These are phyloP conservation scores for Alternaria metachromatica DNA, from an alignment of 2,329 filamentous ascomycete species.

Conservation along the genomic window DNA sequence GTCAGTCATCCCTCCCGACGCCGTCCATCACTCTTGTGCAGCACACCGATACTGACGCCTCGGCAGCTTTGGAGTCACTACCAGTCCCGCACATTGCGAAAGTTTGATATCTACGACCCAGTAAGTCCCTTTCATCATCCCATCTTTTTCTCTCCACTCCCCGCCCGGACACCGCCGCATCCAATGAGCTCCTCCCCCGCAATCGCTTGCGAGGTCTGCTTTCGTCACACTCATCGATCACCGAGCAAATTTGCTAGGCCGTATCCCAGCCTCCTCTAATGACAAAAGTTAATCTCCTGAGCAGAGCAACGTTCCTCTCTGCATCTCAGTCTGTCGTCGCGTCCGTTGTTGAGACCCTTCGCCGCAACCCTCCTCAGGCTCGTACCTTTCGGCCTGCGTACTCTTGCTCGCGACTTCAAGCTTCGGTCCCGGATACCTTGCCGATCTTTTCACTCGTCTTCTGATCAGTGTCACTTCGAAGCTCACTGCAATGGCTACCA, in stretches of 20 bases:
- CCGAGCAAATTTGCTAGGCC: neutral
- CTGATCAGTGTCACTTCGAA: constrained; percentile 1
- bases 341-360: constrained; percentile 23
- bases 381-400: constrained; percentile 9
- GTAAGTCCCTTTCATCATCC: constrained; percentile 34
- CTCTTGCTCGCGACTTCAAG: constrained; percentile 9
- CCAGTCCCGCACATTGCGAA: constrained; percentile 48
- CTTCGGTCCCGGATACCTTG: neutral
- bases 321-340: constrained; percentile 36
- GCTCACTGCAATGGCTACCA: constrained; percentile 34
- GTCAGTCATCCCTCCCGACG: constrained; percentile 28
- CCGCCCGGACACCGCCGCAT: neutral
- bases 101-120: constrained; percentile 50
- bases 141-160: constrained; percentile 13
- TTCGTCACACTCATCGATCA: constrained; percentile 32
- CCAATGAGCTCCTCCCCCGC: constrained; percentile 4
- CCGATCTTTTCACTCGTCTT: constrained; percentile 1
- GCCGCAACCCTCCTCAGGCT: constrained; percentile 13
- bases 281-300: constrained; percentile 18
- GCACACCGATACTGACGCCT: constrained; percentile 22
- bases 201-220: constrained; percentile 2
- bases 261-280: neutral
- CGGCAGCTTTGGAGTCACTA: constrained; percentile 51
- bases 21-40: constrained; percentile 1
- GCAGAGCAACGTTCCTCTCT: constrained; percentile 41